phyloP scores from a whole-genome alignment of 2,329 filamentous ascomycete species.

The Fusarium siculi region DNA sequence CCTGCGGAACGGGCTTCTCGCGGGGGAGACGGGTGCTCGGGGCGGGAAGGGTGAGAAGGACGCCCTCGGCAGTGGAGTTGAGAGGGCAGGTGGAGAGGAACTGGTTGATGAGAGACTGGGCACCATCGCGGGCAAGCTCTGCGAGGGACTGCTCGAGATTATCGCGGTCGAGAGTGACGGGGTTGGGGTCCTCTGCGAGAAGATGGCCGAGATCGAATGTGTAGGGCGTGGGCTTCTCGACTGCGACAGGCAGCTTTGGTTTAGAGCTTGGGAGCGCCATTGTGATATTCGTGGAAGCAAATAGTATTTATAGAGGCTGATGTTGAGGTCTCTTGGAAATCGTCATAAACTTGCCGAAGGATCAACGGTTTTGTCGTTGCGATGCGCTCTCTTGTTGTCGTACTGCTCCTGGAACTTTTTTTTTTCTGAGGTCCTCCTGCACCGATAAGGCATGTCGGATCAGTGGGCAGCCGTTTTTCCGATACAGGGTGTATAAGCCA shows the following conservation, averaged over 20 bases:
- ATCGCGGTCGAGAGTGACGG: conserved; percentile 67
- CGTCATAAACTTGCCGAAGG: background rate
- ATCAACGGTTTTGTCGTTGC: conserved; percentile 3
- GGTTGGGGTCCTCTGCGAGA: conserved; percentile 87
- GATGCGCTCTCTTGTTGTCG: conserved; percentile 17
- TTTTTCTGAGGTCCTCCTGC: conserved; percentile 18
- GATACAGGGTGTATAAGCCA: conserved; percentile 17
- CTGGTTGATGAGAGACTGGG: conserved; percentile 93
- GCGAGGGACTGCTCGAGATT: conserved; percentile 75
- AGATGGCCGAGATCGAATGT: conserved; percentile 93
- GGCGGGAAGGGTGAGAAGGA: conserved; percentile 81
- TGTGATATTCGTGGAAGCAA: background rate
- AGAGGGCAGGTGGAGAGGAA: conserved; percentile 89
- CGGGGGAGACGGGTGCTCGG: conserved; percentile 79
- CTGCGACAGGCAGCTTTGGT: conserved; percentile 69
- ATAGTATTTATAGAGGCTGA: background rate
- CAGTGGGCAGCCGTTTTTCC: conserved; percentile 42
- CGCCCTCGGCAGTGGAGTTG: conserved; percentile 72
- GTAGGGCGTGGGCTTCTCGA: conserved; percentile 88
- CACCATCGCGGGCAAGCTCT: conserved; percentile 83
- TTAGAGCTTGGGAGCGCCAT: conserved; percentile 54
- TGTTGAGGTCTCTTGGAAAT: background rate
- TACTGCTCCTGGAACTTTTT: conserved; percentile 42
- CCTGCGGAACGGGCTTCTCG: conserved; percentile 88
- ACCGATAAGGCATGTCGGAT: conserved; percentile 46